A percentile compares a stretch with the other conserved stretches of the same genome.
Evolutionary conservation across 1,139 yeast species (phyloP).

Genomic region (Keqinozyma sinolaborantium): DNA sequence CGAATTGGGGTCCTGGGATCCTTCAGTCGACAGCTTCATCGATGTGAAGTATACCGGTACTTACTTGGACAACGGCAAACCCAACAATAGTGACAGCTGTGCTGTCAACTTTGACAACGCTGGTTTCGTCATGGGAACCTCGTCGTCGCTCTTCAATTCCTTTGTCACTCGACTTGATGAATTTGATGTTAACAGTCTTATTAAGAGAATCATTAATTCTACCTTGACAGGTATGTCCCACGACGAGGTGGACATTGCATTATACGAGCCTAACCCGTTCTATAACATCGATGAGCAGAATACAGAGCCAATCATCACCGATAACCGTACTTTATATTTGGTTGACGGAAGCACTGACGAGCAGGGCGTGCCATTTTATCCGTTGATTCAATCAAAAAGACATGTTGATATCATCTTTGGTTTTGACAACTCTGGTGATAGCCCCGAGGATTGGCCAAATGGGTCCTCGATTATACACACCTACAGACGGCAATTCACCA

Average conservation of each 20-base stretch:
- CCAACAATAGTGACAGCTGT: conserved; percentile 23
- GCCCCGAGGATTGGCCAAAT: conserved; percentile 66
- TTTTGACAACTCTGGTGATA: conserved; percentile 83
- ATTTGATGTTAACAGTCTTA: conserved; percentile 15
- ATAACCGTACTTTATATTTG: conserved; percentile 48
- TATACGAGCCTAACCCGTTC: conserved; percentile 42
- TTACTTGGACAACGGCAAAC: conserved; percentile 22
- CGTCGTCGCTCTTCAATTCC: conserved; percentile 42
- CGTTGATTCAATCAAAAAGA: conserved; percentile 69
- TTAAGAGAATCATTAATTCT: conserved; percentile 23
- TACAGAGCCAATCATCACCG: conserved; percentile 20
- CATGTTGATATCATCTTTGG: conserved; percentile 79
- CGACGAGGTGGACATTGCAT: conserved; percentile 35
- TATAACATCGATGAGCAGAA: conserved; percentile 14
- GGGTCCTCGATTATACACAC: conserved; percentile 66
- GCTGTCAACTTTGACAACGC: conserved; percentile 39
- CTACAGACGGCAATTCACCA: conserved; percentile 45
- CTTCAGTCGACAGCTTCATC: conserved; percentile 27
- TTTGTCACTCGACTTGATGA: conserved; percentile 20
- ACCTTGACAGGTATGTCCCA: conserved; percentile 23
- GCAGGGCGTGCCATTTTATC: conserved; percentile 76
- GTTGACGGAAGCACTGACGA: conserved; percentile 91
- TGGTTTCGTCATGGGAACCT: conserved; percentile 44
- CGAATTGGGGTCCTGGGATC: conserved; percentile 48
- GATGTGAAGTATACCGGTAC: conserved; percentile 36